Conservation (phyloP, 1,284 basidiomycete species). For the Caloboletus firmus region DNA sequence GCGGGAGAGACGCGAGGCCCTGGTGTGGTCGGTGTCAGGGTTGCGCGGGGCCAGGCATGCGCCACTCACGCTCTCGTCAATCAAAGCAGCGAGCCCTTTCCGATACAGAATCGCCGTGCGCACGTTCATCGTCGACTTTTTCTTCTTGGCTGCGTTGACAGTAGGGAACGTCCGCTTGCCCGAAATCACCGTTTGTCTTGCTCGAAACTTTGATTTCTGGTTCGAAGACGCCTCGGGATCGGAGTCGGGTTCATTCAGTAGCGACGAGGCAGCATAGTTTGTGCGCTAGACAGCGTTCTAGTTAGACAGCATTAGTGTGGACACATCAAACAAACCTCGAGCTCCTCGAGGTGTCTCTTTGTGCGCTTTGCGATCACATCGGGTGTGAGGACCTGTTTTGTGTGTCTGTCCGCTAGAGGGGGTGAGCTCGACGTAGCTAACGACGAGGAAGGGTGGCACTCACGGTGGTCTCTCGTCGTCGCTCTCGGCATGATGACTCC, state of each 20-base stretch:
- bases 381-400: constrained; percentile 52
- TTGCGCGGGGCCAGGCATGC: not conserved
- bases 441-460: not conserved
- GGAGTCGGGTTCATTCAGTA: constrained; percentile 48
- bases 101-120: constrained; percentile 76
- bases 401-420: constrained; percentile 43
- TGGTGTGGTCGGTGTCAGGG: constrained; percentile 28
- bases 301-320: not conserved
- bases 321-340: constrained; percentile 53
- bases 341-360: constrained; percentile 74
- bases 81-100: constrained; percentile 66
- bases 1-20: constrained; percentile 58
- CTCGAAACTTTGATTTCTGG: constrained; percentile 55
- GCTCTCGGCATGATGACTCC: constrained; percentile 20
- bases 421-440: constrained; percentile 11
- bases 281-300: constrained; percentile 51
- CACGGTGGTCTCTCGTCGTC: constrained; percentile 47
- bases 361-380: constrained; percentile 73
- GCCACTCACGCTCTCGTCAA: constrained; percentile 74
- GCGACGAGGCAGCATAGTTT: constrained; percentile 64
- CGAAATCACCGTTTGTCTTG: constrained; percentile 65
- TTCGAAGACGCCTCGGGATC: constrained; percentile 31
- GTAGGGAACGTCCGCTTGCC: constrained; percentile 57
- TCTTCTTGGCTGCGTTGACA: constrained; percentile 48
- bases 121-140: constrained; percentile 79